These are phyloP conservation scores for Raffaelea albimanens DNA, from an alignment of 2,329 filamentous ascomycete species.

Conservation along the genomic window DNA sequence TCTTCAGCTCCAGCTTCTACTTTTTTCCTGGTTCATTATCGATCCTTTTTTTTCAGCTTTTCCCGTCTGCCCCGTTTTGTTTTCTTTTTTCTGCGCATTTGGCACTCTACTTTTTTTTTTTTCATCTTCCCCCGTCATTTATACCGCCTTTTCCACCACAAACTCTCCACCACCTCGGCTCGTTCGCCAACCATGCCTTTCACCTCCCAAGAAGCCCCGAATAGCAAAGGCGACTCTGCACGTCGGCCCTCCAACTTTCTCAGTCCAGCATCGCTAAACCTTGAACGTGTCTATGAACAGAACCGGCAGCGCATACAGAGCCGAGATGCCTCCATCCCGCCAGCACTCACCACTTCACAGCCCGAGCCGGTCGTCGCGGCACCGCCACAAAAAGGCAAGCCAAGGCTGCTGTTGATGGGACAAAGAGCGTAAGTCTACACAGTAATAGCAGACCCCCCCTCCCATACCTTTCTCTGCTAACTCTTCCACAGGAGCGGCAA, in stretches of 20 bases:
- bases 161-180: too few species aligned
- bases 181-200: too few species aligned
- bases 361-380: constrained; percentile 33
- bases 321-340: constrained; percentile 27
- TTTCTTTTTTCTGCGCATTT: not conserved
- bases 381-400: constrained; percentile 56
- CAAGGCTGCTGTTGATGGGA: constrained; percentile 86
- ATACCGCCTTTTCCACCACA: not conserved
- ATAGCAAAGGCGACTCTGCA: not conserved
- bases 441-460: not conserved
- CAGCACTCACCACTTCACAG: constrained; percentile 22
- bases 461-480: not conserved
- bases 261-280: constrained; percentile 53
- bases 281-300: constrained; percentile 54
- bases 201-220: not conserved
- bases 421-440: constrained; percentile 65
- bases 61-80: not conserved
- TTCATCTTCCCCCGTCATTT: not conserved
- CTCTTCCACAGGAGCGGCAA: constrained; percentile 69
- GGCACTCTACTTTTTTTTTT: not conserved
- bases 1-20: not conserved
- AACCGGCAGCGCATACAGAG: constrained; percentile 41
- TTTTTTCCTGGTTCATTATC: not conserved
- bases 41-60: not conserved
- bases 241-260: constrained; percentile 21